Conservation (phyloP, 495 filamentous ascomycete species). For the Penicillium pancosmium region DNA sequence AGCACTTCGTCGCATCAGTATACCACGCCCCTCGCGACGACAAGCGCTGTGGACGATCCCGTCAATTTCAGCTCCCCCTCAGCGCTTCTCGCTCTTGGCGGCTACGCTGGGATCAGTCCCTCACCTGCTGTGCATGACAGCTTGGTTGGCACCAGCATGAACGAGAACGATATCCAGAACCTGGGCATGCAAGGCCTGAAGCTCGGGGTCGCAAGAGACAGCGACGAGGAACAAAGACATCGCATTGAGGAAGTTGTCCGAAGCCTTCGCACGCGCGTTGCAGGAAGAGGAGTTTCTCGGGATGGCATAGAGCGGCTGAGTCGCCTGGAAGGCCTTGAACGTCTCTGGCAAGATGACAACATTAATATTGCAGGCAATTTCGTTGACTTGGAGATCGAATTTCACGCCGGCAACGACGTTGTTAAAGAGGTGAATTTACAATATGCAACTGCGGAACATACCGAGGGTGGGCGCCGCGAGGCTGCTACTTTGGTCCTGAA, state of each 20-base stretch:
- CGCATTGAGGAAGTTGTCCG: conserved; percentile 53
- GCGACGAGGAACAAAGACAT: conserved; percentile 55
- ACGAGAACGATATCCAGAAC: conserved; percentile 48
- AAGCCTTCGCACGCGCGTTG: conserved; percentile 43
- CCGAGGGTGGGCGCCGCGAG: conserved; percentile 44
- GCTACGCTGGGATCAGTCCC: conserved; percentile 47
- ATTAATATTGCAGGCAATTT: conserved; percentile 73
- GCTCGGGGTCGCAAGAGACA: conserved; percentile 46
- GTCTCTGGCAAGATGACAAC: conserved; percentile 67
- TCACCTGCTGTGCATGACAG: conserved; percentile 45
- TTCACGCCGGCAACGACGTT: conserved; percentile 45
- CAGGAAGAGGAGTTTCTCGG: conserved; percentile 66
- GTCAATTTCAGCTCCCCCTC: conserved; percentile 51
- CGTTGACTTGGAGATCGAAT: conserved; percentile 56
- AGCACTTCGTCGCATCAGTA: conserved; percentile 43
- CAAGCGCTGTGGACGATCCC: conserved; percentile 41
- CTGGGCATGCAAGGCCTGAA: conserved; percentile 47
- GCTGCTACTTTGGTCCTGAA: conserved; percentile 55
- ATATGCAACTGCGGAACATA: conserved; percentile 48
- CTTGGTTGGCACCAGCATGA: conserved; percentile 43
- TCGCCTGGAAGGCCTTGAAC: conserved; percentile 72
- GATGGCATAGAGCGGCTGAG: conserved; percentile 80
- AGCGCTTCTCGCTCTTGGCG: conserved; percentile 46
- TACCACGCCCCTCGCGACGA: conserved; percentile 43
- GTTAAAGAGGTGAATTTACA: conserved; percentile 49